Percentiles rank a stretch among this genome's conserved stretches.
phyloP scores from a whole-genome alignment of 805 yeast genomes.

The Saturnispora hagleri region DNA sequence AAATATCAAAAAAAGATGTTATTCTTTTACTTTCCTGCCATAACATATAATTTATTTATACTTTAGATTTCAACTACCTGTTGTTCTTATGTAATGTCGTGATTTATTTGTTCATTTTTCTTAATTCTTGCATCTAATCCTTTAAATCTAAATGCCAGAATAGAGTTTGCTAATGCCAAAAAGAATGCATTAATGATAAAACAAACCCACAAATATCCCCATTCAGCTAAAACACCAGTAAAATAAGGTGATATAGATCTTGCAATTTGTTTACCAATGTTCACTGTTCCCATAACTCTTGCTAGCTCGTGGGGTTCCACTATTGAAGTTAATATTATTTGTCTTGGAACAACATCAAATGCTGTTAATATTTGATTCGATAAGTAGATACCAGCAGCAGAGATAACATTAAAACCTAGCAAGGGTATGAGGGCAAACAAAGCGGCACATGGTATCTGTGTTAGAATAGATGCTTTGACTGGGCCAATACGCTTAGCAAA shows the following conservation, averaged over 20 bases:
- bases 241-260: conserved; percentile 73
- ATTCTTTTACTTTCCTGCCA: neutral
- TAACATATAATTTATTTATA: neutral
- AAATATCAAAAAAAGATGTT: neutral
- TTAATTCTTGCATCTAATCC: conserved; percentile 29
- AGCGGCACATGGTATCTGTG: conserved; percentile 71
- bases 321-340: conserved; percentile 62
- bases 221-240: conserved; percentile 64
- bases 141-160: conserved; percentile 35
- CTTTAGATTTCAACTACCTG: neutral
- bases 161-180: conserved; percentile 39
- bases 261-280: conserved; percentile 78
- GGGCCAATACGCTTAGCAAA: conserved; percentile 68
- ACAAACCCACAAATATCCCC: conserved; percentile 37
- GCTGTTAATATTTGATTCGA: conserved; percentile 56
- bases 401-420: conserved; percentile 25
- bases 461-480: conserved; percentile 59
- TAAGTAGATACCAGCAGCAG: conserved; percentile 44
- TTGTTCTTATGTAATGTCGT: conserved; percentile 12
- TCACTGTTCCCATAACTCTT: conserved; percentile 75
- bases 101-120: conserved; percentile 13
- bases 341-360: conserved; percentile 92
- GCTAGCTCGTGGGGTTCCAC: conserved; percentile 58
- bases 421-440: conserved; percentile 49
- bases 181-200: conserved; percentile 44